Evolutionary conservation across 192 early-diverging fungal genomes (phyloP), one percentile per base, ranked within the genome.

Genomic region (Umbelopsis sp.): DNA sequence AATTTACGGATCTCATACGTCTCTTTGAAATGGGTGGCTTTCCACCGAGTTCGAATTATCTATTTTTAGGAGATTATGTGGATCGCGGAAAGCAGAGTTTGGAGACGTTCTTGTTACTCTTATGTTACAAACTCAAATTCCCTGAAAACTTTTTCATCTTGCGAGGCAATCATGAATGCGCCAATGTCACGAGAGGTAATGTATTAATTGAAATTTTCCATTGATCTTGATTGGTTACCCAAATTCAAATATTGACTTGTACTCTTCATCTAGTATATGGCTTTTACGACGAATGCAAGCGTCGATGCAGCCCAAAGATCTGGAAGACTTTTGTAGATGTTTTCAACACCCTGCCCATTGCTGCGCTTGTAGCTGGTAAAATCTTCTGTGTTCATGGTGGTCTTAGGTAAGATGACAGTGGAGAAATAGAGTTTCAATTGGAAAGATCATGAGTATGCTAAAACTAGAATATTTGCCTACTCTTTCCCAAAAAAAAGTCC

Each of bases 321-420:
- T 98, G 96, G 96, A 93, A 91, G 81, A 81, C 90, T 18, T 97
- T 98, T 78, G 90, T 94, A n/a, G 92, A 95, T 80, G 90, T 93
- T 18, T 98, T 98, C 82, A 96, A 98, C 74, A 88, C 89, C 37
- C 82, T 98, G 67, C 96, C 96, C 9, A 88, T 98, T n/a, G 93
- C 96, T 3, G 95, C 91, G 0, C 84, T 98, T 53, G 94, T 98
- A 1, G 95, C 94, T 22, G 86, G 85, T 71, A 93, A 94, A 82
- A 98, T 98, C 61, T 98, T 95, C 74, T 98, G 94, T 80, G 92
- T 98, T 21, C 96, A 98, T 80, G 96, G 94, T 46, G 96, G 96
- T 4, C 83, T 98, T 46, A 95, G 93, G 53, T 61, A 49, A 21
- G 9, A 20, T 49, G 10, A 41, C 27, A 30, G 1, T 30, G 27